Evolutionary conservation across 2,329 filamentous ascomycete species (phyloP).

Genomic region (Xylaria sp.): DNA sequence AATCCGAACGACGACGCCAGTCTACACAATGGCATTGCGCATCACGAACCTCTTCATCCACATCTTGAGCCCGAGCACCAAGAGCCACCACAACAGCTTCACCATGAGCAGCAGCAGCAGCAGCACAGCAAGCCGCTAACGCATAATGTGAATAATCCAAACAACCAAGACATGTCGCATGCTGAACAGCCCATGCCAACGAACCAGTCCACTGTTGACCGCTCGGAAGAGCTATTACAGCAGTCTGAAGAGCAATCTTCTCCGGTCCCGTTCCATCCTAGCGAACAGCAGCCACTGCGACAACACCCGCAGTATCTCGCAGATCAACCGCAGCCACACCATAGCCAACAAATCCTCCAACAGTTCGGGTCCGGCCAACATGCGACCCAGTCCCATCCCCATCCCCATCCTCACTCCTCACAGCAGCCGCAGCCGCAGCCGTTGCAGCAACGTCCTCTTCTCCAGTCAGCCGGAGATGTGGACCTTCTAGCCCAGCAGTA

Average conservation of each 20-base stretch:
- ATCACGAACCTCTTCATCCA: slow-evolving; percentile 49
- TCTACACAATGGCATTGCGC: slow-evolving; percentile 58
- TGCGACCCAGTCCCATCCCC: slow-evolving; percentile 32
- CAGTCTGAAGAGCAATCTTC: slow-evolving; percentile 37
- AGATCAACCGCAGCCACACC: slow-evolving; percentile 32
- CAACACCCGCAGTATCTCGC: slow-evolving; percentile 32
- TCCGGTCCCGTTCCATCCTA: slow-evolving; percentile 23
- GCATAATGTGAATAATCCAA: slow-evolving; percentile 31
- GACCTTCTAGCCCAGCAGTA: slow-evolving; percentile 55
- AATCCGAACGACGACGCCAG: slow-evolving; percentile 54
- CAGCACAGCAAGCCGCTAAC: slow-evolving; percentile 17
- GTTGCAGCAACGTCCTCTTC: slow-evolving; percentile 49
- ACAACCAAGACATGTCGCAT: slow-evolving; percentile 23
- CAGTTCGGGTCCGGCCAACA: slow-evolving; percentile 33
- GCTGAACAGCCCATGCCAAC: slow-evolving; percentile 24
- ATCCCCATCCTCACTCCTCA: slow-evolving; percentile 18
- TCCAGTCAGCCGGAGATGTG: slow-evolving; percentile 40
- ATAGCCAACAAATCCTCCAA: slow-evolving; percentile 34
- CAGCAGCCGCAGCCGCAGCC: slow-evolving; percentile 49
- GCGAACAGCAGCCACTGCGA: slow-evolving; percentile 29
- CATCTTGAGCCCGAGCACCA: slow-evolving; percentile 31
- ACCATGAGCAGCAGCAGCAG: slow-evolving; percentile 9
- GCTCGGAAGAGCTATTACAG: slow-evolving; percentile 21
- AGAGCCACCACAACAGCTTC: slow-evolving; percentile 4
- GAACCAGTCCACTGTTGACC: slow-evolving; percentile 24